phyloP scores from a whole-genome alignment of 2,329 filamentous ascomycete genomes.

The Penicillium glabrum region DNA sequence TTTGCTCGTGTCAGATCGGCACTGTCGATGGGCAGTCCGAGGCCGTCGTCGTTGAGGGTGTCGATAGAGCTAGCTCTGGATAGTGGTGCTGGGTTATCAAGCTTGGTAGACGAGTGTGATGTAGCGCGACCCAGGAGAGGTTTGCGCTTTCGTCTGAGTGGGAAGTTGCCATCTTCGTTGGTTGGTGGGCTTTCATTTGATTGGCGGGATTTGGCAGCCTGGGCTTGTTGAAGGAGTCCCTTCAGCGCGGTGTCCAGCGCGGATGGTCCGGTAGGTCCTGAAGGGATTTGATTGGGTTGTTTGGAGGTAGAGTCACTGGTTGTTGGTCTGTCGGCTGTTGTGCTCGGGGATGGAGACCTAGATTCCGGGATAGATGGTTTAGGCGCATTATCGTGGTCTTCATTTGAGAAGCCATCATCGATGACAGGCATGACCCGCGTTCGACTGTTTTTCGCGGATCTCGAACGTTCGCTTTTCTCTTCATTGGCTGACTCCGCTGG shows the following conservation, averaged over 20 bases:
- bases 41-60: slow-evolving; percentile 47
- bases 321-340: slow-evolving; percentile 3
- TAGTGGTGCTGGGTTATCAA: slow-evolving; percentile 21
- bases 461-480: not conserved
- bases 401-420: slow-evolving; percentile 19
- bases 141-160: slow-evolving; percentile 31
- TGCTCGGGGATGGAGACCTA: slow-evolving; percentile 24
- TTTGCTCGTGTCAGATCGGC: slow-evolving; percentile 17
- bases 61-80: slow-evolving; percentile 53
- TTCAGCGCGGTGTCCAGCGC: slow-evolving; percentile 40
- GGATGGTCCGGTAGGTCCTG: slow-evolving; percentile 22
- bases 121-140: slow-evolving; percentile 44
- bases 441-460: not conserved
- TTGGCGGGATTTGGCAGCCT: slow-evolving; percentile 32
- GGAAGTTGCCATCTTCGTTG: slow-evolving; percentile 18
- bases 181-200: slow-evolving; percentile 19
- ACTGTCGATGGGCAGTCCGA: slow-evolving; percentile 37
- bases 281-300: slow-evolving; percentile 10
- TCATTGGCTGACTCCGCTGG: not conserved
- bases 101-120: slow-evolving; percentile 38
- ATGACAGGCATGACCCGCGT: slow-evolving; percentile 13
- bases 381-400: slow-evolving; percentile 14
- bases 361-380: slow-evolving; percentile 23
- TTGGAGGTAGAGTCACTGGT: slow-evolving; percentile 14
- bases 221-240: slow-evolving; percentile 43